Evolutionary conservation across 352 stramenopile genomes (phyloP).

Genomic region (Pythium myriotylum): DNA sequence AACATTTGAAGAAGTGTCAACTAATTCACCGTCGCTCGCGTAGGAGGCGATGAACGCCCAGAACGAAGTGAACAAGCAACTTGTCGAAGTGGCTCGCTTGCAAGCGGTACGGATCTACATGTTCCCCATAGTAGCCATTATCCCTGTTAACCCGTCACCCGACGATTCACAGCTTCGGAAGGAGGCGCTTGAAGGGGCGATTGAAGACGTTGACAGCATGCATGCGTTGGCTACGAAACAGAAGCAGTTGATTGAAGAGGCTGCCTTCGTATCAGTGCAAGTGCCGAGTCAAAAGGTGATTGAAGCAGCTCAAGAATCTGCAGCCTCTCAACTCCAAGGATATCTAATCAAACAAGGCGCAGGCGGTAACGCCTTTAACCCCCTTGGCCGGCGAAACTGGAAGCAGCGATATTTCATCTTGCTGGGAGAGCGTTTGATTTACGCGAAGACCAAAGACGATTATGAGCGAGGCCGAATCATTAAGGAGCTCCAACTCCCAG

Average conservation of each 20-base stretch:
- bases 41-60: conserved; percentile 56
- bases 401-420: conserved; percentile 90
- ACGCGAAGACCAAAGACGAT: conserved; percentile 86
- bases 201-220: conserved; percentile 68
- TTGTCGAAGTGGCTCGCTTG: conserved; percentile 68
- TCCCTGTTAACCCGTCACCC: no score
- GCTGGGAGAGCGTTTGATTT: conserved; percentile 65
- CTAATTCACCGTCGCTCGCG: no score
- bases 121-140: no score
- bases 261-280: conserved; percentile 82
- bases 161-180: conserved; percentile 54
- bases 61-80: conserved; percentile 59
- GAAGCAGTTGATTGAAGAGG: conserved; percentile 73
- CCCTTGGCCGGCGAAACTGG: conserved; percentile 83
- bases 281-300: conserved; percentile 80
- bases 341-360: conserved; percentile 89
- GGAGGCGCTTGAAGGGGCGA: conserved; percentile 67
- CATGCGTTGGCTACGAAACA: conserved; percentile 68
- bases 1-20: neutral
- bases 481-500: conserved; percentile 80
- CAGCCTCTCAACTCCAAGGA: conserved; percentile 68
- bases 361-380: conserved; percentile 76
- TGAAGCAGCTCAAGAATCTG: conserved; percentile 69
- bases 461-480: conserved; percentile 88
- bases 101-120: conserved; percentile 45